Conservation (phyloP, 257 asterid species). For the Henckelia pumila region DNA sequence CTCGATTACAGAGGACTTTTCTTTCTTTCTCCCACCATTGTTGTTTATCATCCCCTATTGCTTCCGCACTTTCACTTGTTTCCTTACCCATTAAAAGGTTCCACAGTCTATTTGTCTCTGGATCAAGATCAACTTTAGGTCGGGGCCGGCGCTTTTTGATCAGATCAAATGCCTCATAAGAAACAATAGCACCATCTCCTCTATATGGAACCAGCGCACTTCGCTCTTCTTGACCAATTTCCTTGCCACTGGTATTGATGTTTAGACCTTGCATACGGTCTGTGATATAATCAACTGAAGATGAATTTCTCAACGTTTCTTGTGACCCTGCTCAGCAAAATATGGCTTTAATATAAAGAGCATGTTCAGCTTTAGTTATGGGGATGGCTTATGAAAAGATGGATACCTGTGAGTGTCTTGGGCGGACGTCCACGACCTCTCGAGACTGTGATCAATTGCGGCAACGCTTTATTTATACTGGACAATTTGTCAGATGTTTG, state of each 20-base stretch:
- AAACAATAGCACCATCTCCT: constrained; percentile 58
- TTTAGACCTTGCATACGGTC: constrained; percentile 39
- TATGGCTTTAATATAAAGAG: constrained; percentile 6
- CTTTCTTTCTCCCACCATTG: constrained; percentile 93
- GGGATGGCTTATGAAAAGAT: background rate
- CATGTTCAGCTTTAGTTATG: constrained; percentile 18
- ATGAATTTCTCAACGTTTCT: constrained; percentile 22
- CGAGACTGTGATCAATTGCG: constrained; percentile 32
- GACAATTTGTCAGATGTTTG: constrained; percentile 34
- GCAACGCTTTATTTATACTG: constrained; percentile 30
- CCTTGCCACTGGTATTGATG: constrained; percentile 34
- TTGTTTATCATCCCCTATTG: constrained; percentile 51
- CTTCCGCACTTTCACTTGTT: constrained; percentile 54
- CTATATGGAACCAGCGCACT: constrained; percentile 68
- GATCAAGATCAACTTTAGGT: constrained; percentile 92
- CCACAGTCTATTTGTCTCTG: constrained; percentile 83
- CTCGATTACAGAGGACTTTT: constrained; percentile 68
- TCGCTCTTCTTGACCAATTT: constrained; percentile 30
- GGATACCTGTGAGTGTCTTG: constrained; percentile 50
- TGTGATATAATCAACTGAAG: constrained; percentile 43
- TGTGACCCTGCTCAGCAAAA: constrained; percentile 48
- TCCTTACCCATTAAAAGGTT: constrained; percentile 78
- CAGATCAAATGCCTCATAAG: constrained; percentile 43
- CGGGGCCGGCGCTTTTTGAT: constrained; percentile 55
- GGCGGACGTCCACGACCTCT: constrained; percentile 29